Evolutionary conservation across 2,329 filamentous ascomycete genomes (phyloP).

Genomic region (Fusarium agapanthi): DNA sequence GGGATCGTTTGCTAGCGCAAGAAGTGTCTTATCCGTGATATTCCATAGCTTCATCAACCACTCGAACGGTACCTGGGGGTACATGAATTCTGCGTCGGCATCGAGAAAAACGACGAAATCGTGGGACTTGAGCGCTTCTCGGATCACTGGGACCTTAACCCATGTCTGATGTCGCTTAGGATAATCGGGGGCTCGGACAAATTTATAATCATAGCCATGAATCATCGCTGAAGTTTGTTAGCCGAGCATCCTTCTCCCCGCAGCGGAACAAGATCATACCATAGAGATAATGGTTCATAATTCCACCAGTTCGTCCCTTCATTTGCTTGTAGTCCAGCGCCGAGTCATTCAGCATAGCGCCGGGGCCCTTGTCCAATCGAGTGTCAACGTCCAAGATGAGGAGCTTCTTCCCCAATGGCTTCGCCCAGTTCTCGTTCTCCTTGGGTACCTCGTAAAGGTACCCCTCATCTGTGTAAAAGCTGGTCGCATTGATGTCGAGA

Average conservation of each 20-base stretch:
- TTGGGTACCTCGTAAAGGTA: slow-evolving; percentile 21
- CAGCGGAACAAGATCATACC: neutral
- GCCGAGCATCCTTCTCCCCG: neutral
- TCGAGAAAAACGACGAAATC: slow-evolving; percentile 56
- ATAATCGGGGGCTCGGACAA: slow-evolving; percentile 53
- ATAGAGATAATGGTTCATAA: slow-evolving; percentile 37
- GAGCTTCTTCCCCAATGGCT: slow-evolving; percentile 32
- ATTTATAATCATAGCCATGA: slow-evolving; percentile 60
- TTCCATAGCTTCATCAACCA: slow-evolving; percentile 59
- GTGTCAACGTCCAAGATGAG: slow-evolving; percentile 34
- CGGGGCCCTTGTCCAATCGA: slow-evolving; percentile 19
- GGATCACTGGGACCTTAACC: slow-evolving; percentile 54
- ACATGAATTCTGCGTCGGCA: slow-evolving; percentile 53
- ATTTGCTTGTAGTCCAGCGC: slow-evolving; percentile 15
- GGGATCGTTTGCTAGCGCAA: slow-evolving; percentile 57
- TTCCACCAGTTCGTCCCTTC: slow-evolving; percentile 30
- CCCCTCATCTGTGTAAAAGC: slow-evolving; percentile 15
- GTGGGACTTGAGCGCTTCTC: slow-evolving; percentile 50
- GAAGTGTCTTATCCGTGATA: slow-evolving; percentile 49
- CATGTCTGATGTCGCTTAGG: slow-evolving; percentile 54
- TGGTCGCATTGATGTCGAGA: slow-evolving; percentile 12
- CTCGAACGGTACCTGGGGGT: slow-evolving; percentile 55
- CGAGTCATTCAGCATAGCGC: slow-evolving; percentile 27
- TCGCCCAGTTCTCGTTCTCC: slow-evolving; percentile 5
- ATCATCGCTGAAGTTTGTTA: slow-evolving; percentile 43